Evolutionary conservation across 345 rosid species (phyloP).

Genomic region (Erysimum cheiranthoides): DNA sequence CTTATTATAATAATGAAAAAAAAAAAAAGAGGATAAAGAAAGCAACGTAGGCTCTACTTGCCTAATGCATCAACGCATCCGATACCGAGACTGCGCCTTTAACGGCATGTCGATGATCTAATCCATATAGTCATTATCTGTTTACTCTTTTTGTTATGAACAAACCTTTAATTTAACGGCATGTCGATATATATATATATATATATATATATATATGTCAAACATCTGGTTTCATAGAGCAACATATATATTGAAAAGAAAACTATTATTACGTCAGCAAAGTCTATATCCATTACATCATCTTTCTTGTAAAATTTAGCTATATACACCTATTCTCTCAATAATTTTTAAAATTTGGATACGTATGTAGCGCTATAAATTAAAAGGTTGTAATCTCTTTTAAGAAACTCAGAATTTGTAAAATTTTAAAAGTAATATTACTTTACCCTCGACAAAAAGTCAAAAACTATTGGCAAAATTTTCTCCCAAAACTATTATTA

Average conservation of each 20-base stretch:
- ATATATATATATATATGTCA: not conserved
- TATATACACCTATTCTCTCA: too few species aligned
- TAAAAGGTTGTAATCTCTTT: too few species aligned
- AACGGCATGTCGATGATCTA: constrained; percentile 31
- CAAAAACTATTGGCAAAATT: too few species aligned
- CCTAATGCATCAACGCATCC: constrained; percentile 11
- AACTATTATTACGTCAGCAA: not conserved
- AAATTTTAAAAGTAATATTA: too few species aligned
- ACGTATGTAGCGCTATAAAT: too few species aligned
- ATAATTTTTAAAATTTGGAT: too few species aligned
- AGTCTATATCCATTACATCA: not conserved
- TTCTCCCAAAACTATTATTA: too few species aligned
- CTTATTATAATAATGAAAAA: not conserved
- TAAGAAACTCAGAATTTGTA: too few species aligned
- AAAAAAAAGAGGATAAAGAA: not conserved
- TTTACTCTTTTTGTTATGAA: not conserved
- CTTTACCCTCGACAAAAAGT: too few species aligned
- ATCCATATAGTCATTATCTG: not conserved
- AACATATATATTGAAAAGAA: constrained; percentile 10
- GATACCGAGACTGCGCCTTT: constrained; percentile 17
- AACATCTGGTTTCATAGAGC: not conserved
- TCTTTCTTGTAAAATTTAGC: not conserved
- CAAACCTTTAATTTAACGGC: constrained; percentile 15
- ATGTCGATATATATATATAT: not conserved
- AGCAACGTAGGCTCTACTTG: constrained; percentile 33